Evolutionary conservation across 768 basidiomycete genomes (phyloP).

Genomic region (Inosperma sp.): DNA sequence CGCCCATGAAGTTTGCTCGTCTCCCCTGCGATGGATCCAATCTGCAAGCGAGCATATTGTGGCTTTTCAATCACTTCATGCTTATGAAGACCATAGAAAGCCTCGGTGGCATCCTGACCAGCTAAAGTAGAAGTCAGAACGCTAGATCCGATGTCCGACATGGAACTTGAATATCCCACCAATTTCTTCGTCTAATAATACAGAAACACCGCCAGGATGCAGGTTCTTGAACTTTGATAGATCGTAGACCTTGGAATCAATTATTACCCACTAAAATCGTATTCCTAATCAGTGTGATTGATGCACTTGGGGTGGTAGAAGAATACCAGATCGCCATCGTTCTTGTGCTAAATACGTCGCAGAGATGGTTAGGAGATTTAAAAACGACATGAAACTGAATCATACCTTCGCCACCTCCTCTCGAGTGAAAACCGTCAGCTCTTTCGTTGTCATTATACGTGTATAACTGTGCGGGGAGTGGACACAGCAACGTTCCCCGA

Average conservation of each 20-base stretch:
- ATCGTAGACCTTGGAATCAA: conserved; percentile 84
- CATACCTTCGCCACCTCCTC: too few relatives aligned
- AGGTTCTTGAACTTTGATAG: conserved; percentile 74
- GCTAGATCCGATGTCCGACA: background rate
- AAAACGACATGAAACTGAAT: background rate
- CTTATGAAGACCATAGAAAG: conserved; percentile 88
- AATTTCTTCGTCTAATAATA: conserved; percentile 71
- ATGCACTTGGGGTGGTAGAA: conserved; percentile 26
- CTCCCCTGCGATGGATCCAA: conserved; percentile 72
- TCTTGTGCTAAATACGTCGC: background rate
- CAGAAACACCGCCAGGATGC: conserved; percentile 82
- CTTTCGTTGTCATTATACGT: too few relatives aligned
- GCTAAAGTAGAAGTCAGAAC: conserved; percentile 41
- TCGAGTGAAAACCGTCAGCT: too few relatives aligned
- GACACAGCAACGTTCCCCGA: too few relatives aligned
- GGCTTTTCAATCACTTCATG: conserved; percentile 81
- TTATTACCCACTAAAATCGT: conserved; percentile 68
- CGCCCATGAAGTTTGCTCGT: conserved; percentile 53
- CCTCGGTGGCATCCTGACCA: conserved; percentile 85
- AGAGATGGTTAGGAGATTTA: background rate
- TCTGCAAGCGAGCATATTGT: conserved; percentile 69
- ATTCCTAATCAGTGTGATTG: background rate
- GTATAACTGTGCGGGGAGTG: too few relatives aligned
- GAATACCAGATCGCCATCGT: conserved; percentile 56
- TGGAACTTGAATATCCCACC: conserved; percentile 40